Evolutionary conservation across 2,329 filamentous ascomycete species (phyloP), one percentile per base, ranked within the genome.

Genomic region (Zymoseptoria passerinii): DNA sequence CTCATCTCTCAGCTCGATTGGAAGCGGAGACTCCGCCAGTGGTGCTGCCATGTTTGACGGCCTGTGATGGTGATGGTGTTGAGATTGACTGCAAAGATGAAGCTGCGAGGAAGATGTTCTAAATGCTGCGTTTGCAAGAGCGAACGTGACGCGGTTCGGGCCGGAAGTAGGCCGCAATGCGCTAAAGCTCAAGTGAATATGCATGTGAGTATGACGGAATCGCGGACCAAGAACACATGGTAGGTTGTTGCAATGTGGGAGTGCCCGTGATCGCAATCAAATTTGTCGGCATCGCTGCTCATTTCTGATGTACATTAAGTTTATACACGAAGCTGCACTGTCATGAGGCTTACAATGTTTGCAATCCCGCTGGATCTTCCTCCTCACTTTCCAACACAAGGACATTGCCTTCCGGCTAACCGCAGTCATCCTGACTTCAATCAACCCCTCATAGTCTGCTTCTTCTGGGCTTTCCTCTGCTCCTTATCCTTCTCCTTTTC

Each of bases 401-500:
- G 35, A 7, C 13, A 16, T 16, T 16, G 13, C 2, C 35, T 5
- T 16, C 13, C 16, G n/a, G n/a, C 35, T 16, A 44, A 5, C 35
- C 4, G 35, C 13, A 44, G 23, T 16, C 13, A 44, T 16, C 35
- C 35, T 16, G 35, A 3, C 40, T 27, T 23, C 20, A 48, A n/a
- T 44, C 73, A 79, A 58, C 69, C 80, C 69, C 78, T 80, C 66
- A 79, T 76, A 28, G 80, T 82, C 73, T 79, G 78, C 76, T 79
- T 86, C 80, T 88, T 88, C 74, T 81, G 78, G 57, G 76, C 77
- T 73, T 81, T 86, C 71, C 68, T 63, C 60, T 67, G 62, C 71
- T 92, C 85, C 66, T 86, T 85, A 68, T 96, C 92, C 56, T 92
- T 84, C 82, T 97, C 95, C 69, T 88, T 85, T 78, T 96, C 96